These are phyloP conservation scores for Neurospora sp. DNA, from an alignment of 495 filamentous ascomycete genomes.

Conservation along the genomic window DNA sequence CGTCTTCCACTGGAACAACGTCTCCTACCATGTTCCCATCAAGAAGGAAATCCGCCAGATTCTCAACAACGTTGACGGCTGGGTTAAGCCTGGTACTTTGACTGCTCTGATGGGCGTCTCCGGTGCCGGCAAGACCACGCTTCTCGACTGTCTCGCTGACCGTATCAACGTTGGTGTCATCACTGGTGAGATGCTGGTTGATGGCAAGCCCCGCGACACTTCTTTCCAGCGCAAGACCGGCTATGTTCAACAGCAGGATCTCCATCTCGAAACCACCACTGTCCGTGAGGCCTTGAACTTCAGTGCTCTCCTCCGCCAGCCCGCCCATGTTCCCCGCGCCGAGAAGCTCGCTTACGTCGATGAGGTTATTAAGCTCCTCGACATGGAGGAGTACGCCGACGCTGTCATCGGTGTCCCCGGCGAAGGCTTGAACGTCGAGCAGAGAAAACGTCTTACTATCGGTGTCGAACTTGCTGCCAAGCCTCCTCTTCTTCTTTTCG, in stretches of 20 bases:
- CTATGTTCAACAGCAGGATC: constrained; percentile 93
- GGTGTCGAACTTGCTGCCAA: constrained; percentile 88
- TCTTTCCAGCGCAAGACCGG: constrained; percentile 91
- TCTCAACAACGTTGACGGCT: constrained; percentile 75
- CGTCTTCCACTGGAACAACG: constrained; percentile 78
- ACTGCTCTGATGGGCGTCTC: constrained; percentile 82
- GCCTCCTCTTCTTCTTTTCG: constrained; percentile 79
- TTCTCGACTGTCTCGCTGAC: constrained; percentile 63
- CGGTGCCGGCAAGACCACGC: constrained; percentile 64
- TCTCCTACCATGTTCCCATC: constrained; percentile 84
- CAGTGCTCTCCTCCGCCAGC: constrained; percentile 75
- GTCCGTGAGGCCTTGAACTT: constrained; percentile 81
- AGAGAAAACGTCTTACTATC: constrained; percentile 80
- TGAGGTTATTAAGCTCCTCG: constrained; percentile 80
- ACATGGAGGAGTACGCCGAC: constrained; percentile 82
- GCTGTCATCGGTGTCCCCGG: constrained; percentile 81
- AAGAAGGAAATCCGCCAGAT: constrained; percentile 66
- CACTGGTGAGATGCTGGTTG: constrained; percentile 75
- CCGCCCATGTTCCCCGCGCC: constrained; percentile 49
- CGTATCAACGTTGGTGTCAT: constrained; percentile 82
- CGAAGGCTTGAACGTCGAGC: constrained; percentile 88
- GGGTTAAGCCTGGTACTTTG: constrained; percentile 83
- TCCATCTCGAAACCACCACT: constrained; percentile 77
- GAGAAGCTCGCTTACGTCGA: constrained; percentile 85
- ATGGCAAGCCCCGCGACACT: constrained; percentile 61